These are phyloP conservation scores for Phyllosticta citrichinensis DNA, from an alignment of 2,329 filamentous ascomycete species.

Conservation along the genomic window DNA sequence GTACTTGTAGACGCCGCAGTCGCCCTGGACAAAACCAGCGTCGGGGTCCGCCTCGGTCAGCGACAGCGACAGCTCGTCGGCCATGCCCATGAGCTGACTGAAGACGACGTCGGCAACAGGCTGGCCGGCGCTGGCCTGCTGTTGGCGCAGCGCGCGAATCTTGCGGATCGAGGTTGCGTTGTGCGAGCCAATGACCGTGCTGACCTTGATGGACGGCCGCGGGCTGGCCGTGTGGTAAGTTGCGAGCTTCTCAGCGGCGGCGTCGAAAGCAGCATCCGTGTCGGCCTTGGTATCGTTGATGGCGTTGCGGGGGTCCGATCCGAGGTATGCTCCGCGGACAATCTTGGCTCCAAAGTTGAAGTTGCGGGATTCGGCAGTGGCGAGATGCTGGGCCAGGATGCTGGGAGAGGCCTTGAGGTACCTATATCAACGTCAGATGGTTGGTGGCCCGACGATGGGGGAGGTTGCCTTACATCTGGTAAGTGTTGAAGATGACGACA, in stretches of 20 bases:
- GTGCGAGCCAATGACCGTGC: constrained; percentile 70
- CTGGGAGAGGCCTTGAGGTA: constrained; percentile 42
- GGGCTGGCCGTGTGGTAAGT: constrained; percentile 35
- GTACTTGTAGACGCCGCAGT: constrained; percentile 42
- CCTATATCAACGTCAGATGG: neutral
- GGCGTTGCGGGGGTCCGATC: constrained; percentile 38
- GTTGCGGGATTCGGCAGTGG: constrained; percentile 33
- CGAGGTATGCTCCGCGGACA: constrained; percentile 48
- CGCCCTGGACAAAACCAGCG: constrained; percentile 14
- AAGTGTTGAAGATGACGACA: constrained; percentile 59
- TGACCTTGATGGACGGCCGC: constrained; percentile 30
- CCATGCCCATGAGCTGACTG: constrained; percentile 89
- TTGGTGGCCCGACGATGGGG: neutral
- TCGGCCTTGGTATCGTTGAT: constrained; percentile 47
- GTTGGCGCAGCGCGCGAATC: constrained; percentile 38
- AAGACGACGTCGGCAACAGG: constrained; percentile 46
- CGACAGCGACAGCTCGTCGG: constrained; percentile 69
- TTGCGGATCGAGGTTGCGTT: constrained; percentile 60
- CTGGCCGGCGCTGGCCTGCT: constrained; percentile 26
- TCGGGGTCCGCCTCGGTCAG: constrained; percentile 22
- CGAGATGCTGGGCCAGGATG: constrained; percentile 36
- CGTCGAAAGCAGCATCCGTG: constrained; percentile 57
- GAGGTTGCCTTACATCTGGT: constrained; percentile 34
- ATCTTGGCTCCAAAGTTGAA: constrained; percentile 48
- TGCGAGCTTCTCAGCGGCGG: constrained; percentile 50